Conservation (phyloP, 2,329 filamentous ascomycete genomes). For the Decorospora gaudefroyi region DNA sequence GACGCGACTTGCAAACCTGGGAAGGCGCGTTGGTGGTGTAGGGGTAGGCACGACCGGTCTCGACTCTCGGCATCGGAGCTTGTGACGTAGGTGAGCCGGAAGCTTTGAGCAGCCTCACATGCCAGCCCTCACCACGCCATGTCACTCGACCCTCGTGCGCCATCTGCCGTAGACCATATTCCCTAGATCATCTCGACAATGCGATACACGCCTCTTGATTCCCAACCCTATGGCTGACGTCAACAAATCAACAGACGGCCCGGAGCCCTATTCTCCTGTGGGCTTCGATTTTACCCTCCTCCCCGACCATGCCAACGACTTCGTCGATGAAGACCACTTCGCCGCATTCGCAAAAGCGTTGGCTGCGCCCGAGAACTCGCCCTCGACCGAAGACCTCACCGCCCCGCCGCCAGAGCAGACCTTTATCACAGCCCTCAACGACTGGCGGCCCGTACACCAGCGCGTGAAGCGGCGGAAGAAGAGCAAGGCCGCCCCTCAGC, state of each 20-base stretch:
- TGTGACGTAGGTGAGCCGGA: conserved; percentile 19
- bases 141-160: conserved; percentile 1
- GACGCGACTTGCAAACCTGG: background rate
- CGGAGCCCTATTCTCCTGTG: conserved; percentile 64
- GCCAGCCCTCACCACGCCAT: conserved; percentile 2
- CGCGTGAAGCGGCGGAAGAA: conserved; percentile 59
- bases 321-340: conserved; percentile 73
- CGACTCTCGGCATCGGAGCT: conserved; percentile 5
- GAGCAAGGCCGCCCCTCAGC: conserved; percentile 46
- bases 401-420: conserved; percentile 52
- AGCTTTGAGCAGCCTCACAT: conserved; percentile 15
- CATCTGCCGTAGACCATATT: background rate
- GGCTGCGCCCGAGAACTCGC: conserved; percentile 75
- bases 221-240: conserved; percentile 49
- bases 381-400: conserved; percentile 62
- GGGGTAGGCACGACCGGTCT: conserved; percentile 4
- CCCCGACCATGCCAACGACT: conserved; percentile 80
- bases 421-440: conserved; percentile 88
- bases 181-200: conserved; percentile 25
- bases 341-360: conserved; percentile 80
- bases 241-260: conserved; percentile 55
- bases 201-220: conserved; percentile 8
- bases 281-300: conserved; percentile 71
- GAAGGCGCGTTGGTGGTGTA: conserved; percentile 2
- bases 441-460: conserved; percentile 89